A percentile compares a stretch with the other conserved stretches of the same genome.
phyloP scores from a whole-genome alignment of 805 yeast genomes.

The Clavispora santaluciae region DNA sequence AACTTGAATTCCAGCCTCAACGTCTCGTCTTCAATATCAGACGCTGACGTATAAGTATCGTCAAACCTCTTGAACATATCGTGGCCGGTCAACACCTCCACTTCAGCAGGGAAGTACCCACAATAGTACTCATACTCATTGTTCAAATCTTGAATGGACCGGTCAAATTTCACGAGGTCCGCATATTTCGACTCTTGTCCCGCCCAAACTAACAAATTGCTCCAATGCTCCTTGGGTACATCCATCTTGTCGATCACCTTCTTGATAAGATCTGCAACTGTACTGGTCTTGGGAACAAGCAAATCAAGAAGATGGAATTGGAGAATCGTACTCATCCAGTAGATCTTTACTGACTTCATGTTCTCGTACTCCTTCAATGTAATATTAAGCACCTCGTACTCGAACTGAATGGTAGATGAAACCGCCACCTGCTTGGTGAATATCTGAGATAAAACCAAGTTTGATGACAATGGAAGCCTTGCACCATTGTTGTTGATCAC shows the following conservation, averaged over 20 bases:
- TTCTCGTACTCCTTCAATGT: slow-evolving; percentile 74
- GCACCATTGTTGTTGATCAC: slow-evolving; percentile 56
- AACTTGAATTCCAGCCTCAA: slow-evolving; percentile 12
- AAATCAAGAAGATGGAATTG: slow-evolving; percentile 67
- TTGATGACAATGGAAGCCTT: slow-evolving; percentile 41
- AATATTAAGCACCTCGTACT: slow-evolving; percentile 73
- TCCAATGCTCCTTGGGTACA: slow-evolving; percentile 43
- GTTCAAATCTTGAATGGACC: slow-evolving; percentile 28
- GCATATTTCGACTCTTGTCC: slow-evolving; percentile 36
- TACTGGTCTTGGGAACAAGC: slow-evolving; percentile 59
- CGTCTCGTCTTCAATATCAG: slow-evolving; percentile 23
- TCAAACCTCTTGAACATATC: slow-evolving; percentile 28
- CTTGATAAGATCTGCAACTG: slow-evolving; percentile 50
- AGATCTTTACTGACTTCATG: slow-evolving; percentile 58
- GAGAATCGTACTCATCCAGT: slow-evolving; percentile 68
- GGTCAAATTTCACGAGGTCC: slow-evolving; percentile 34
- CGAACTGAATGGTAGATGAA: slow-evolving; percentile 44
- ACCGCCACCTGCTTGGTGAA: slow-evolving; percentile 42
- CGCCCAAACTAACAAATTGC: slow-evolving; percentile 55
- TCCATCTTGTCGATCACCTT: slow-evolving; percentile 53
- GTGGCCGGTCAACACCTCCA: slow-evolving; percentile 32
- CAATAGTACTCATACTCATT: slow-evolving; percentile 35
- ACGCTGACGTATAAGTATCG: slow-evolving; percentile 4
- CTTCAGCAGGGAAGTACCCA: slow-evolving; percentile 41
- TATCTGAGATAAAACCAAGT: slow-evolving; percentile 33